Evolutionary conservation across 2,329 filamentous ascomycete genomes (phyloP).

Genomic region (Calonectria pteridis): DNA sequence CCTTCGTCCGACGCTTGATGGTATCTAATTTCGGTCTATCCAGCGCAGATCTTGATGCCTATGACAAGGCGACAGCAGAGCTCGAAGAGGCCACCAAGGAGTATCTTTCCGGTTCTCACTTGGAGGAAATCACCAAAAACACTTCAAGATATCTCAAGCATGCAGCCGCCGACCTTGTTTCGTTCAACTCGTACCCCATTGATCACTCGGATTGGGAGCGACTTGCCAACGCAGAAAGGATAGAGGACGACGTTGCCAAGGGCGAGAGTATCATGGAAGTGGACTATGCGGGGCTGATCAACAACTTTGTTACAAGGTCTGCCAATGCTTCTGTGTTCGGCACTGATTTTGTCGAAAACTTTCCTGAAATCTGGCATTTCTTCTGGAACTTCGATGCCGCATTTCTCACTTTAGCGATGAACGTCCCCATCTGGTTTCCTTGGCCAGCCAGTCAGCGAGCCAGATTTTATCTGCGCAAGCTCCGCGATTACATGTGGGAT

Average conservation of each 20-base stretch:
- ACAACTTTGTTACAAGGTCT: conserved; percentile 52
- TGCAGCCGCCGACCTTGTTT: conserved; percentile 51
- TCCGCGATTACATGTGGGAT: conserved; percentile 48
- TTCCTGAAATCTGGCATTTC: conserved; percentile 52
- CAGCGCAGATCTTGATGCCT: conserved; percentile 47
- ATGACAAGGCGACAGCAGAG: conserved; percentile 45
- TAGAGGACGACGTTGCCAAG: conserved; percentile 41
- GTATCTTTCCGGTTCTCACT: conserved; percentile 41
- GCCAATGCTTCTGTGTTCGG: conserved; percentile 53
- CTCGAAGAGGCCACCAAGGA: conserved; percentile 44
- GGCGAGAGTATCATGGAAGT: conserved; percentile 48
- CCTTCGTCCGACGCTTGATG: conserved; percentile 44
- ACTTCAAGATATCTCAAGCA: conserved; percentile 41
- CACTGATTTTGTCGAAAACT: conserved; percentile 57
- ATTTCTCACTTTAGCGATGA: conserved; percentile 48
- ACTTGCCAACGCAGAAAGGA: conserved; percentile 46
- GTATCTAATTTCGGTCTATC: conserved; percentile 50
- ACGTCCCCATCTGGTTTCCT: conserved; percentile 50
- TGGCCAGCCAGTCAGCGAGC: conserved; percentile 49
- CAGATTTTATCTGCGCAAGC: conserved; percentile 43
- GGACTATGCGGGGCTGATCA: conserved; percentile 50
- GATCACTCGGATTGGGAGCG: conserved; percentile 57
- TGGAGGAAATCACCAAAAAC: conserved; percentile 39
- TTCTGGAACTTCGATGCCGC: conserved; percentile 54
- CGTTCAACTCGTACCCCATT: conserved; percentile 52